Conservation (phyloP, 208 protist genomes). For the Phytomonas sp. region DNA sequence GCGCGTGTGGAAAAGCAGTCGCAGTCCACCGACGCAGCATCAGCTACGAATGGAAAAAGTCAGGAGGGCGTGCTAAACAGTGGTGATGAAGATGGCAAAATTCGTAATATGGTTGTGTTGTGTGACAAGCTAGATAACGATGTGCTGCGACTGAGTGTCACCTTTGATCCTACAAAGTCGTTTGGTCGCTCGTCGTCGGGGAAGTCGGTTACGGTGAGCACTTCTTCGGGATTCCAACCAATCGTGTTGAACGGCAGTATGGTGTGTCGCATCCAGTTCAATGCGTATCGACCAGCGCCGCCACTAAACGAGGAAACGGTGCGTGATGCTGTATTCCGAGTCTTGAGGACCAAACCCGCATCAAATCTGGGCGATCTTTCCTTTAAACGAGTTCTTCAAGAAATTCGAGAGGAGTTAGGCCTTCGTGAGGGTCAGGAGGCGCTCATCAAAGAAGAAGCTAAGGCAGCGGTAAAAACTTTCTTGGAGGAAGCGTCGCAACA, state of each 20-base stretch:
- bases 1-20: slow-evolving; percentile 12
- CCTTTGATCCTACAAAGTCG: slow-evolving; percentile 47
- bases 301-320: slow-evolving; percentile 24
- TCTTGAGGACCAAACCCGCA: slow-evolving; percentile 14
- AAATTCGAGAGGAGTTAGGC: slow-evolving; percentile 28
- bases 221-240: slow-evolving; percentile 38
- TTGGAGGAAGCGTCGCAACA: not conserved
- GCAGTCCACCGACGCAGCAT: not conserved
- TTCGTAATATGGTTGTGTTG: slow-evolving; percentile 24
- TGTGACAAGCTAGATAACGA: slow-evolving; percentile 8
- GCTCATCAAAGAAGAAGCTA: slow-evolving; percentile 25
- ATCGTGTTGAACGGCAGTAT: slow-evolving; percentile 20
- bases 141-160: slow-evolving; percentile 20
- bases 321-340: slow-evolving; percentile 20
- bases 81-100: slow-evolving; percentile 15
- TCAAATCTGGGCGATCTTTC: slow-evolving; percentile 22
- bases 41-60: not conserved
- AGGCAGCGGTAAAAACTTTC: slow-evolving; percentile 4
- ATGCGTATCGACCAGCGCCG: slow-evolving; percentile 34
- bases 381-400: slow-evolving; percentile 35
- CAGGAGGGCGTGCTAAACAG: not conserved
- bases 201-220: slow-evolving; percentile 51
- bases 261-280: slow-evolving; percentile 42
- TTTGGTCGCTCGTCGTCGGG: slow-evolving; percentile 34
- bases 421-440: slow-evolving; percentile 19